Conservation (phyloP, 225 moss, liverwort and hornwort species). For the Thuidium tamariscinum region DNA sequence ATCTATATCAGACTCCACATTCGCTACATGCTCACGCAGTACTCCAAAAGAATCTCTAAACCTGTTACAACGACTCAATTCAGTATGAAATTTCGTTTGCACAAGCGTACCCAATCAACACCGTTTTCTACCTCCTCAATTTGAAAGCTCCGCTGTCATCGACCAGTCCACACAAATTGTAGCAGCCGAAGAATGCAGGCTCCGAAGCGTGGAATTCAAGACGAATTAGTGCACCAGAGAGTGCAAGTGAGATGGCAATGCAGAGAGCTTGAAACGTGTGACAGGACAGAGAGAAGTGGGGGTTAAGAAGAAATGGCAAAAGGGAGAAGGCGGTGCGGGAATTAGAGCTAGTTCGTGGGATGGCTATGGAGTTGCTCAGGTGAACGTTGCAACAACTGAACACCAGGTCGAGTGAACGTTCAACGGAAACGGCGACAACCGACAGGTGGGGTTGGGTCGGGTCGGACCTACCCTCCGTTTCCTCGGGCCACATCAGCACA, state of each 20-base stretch:
- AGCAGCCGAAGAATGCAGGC: neutral
- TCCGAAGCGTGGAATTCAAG: neutral
- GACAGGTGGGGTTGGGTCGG: neutral
- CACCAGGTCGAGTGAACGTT: constrained; percentile 24
- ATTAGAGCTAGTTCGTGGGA: neutral
- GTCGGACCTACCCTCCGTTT: neutral
- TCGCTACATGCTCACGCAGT: neutral
- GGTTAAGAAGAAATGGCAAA: neutral
- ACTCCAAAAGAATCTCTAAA: neutral
- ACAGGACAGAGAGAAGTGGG: fast-evolving
- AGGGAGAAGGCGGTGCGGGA: no score
- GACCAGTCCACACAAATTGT: neutral
- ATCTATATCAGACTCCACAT: neutral
- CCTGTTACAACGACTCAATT: neutral
- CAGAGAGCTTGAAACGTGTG: neutral
- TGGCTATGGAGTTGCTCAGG: neutral
- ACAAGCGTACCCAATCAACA: neutral
- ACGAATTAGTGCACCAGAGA: neutral
- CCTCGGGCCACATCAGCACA: neutral
- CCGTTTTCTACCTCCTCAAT: neutral
- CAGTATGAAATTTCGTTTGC: neutral
- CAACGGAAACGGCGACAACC: constrained; percentile 28
- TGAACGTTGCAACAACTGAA: constrained; percentile 33
- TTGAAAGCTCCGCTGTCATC: neutral
- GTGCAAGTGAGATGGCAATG: neutral